Conservation (phyloP, 257 asterid genomes). For the Jacaranda copaia region DNA sequence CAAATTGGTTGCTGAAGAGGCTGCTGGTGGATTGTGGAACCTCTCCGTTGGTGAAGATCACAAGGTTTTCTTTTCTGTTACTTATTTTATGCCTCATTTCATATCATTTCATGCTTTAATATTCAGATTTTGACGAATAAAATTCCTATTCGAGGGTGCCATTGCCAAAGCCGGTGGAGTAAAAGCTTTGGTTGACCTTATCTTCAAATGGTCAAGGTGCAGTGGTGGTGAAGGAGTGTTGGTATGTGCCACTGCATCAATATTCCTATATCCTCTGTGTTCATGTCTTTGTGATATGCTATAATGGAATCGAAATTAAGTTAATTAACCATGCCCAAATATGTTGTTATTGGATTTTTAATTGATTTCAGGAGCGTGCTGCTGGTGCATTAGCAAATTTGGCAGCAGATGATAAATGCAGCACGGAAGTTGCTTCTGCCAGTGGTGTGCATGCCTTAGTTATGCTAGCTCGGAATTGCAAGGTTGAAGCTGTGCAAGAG, state of each 20-base stretch:
- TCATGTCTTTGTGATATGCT: slow-evolving; percentile 16
- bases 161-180: slow-evolving; percentile 76
- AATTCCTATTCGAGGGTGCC: slow-evolving; percentile 53
- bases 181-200: slow-evolving; percentile 71
- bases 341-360: slow-evolving; percentile 18
- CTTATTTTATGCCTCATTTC: slow-evolving; percentile 1
- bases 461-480: slow-evolving; percentile 67
- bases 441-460: slow-evolving; percentile 83
- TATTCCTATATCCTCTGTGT: not conserved
- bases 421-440: slow-evolving; percentile 69
- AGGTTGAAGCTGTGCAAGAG: slow-evolving; percentile 80
- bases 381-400: slow-evolving; percentile 87
- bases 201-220: slow-evolving; percentile 72
- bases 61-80: slow-evolving; percentile 51
- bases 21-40: slow-evolving; percentile 80
- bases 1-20: slow-evolving; percentile 74
- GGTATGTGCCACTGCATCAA: slow-evolving; percentile 46
- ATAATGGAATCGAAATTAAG: not conserved
- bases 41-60: slow-evolving; percentile 76
- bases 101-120: slow-evolving; percentile 16
- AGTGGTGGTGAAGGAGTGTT: slow-evolving; percentile 69
- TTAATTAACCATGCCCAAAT: slow-evolving; percentile 21
- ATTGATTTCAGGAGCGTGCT: slow-evolving; percentile 68
- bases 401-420: slow-evolving; percentile 87
- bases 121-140: slow-evolving; percentile 3